Conservation (phyloP, 108 stramenopile genomes). For the Poteriospumella lacustris region DNA sequence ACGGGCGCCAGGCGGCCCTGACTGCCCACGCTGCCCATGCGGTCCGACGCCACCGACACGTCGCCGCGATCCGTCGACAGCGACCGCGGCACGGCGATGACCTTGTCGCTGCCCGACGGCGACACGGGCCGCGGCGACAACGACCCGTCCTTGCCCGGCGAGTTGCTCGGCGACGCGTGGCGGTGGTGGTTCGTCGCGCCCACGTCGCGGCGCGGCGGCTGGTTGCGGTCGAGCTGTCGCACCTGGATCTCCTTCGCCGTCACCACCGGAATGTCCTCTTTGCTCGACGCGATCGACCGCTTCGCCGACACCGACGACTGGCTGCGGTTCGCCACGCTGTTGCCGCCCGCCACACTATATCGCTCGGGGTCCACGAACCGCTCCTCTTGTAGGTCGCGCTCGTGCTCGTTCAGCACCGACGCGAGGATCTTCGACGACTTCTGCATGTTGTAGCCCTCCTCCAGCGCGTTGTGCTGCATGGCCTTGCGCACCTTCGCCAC, state of each 20-base stretch:
- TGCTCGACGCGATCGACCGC: background rate
- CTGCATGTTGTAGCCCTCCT: constrained; percentile 10
- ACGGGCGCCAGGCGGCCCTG: background rate
- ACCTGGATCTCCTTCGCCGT: constrained; percentile 17
- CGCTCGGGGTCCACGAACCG: constrained; percentile 21
- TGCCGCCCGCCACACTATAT: background rate
- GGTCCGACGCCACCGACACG: too few relatives aligned
- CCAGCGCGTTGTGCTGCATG: background rate
- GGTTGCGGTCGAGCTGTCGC: constrained; percentile 19
- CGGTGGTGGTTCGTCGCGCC: too few relatives aligned
- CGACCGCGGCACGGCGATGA: background rate
- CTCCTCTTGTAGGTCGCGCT: background rate
- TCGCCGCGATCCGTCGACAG: background rate
- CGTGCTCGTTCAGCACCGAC: background rate
- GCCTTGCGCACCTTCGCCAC: constrained; percentile 12
- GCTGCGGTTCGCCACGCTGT: background rate
- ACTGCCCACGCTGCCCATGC: too few relatives aligned
- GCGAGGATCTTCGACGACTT: background rate
- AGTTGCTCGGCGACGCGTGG: background rate
- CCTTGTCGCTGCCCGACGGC: background rate
- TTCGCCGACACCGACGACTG: background rate
- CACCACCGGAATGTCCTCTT: background rate
- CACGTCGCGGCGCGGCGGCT: background rate
- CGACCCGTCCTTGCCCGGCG: background rate
- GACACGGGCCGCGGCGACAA: background rate